These are phyloP conservation scores for Calonectria montana DNA, from an alignment of 2,329 filamentous ascomycete species.

Conservation along the genomic window DNA sequence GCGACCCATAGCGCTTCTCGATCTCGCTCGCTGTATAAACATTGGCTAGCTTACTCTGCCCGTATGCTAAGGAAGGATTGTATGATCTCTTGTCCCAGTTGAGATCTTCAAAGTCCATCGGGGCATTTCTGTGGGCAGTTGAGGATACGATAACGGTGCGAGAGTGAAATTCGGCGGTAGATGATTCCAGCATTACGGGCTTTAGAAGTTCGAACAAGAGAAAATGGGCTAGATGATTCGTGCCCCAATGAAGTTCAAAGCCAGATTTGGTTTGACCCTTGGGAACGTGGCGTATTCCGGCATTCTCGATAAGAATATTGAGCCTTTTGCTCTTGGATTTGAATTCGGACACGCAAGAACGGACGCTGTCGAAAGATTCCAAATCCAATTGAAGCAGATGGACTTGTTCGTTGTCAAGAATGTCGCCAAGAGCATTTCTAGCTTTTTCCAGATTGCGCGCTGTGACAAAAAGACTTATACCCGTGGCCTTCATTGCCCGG, in stretches of 20 bases:
- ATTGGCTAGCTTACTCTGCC: conserved; percentile 62
- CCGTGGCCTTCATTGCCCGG: conserved; percentile 55
- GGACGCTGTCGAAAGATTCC: conserved; percentile 40
- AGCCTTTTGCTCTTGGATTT: conserved; percentile 31
- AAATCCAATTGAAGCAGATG: conserved; percentile 42
- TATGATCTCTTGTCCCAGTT: conserved; percentile 39
- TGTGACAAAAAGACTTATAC: conserved; percentile 39
- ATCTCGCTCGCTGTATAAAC: conserved; percentile 63
- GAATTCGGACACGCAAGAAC: conserved; percentile 34
- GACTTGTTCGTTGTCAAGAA: conserved; percentile 25
- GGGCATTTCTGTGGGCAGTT: conserved; percentile 24
- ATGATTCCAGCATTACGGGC: conserved; percentile 48
- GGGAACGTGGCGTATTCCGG: conserved; percentile 53
- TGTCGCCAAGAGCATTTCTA: conserved; percentile 22
- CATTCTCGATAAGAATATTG: conserved; percentile 57
- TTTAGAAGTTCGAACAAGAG: conserved; percentile 55
- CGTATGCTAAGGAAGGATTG: conserved; percentile 54
- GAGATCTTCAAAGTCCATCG: conserved; percentile 32
- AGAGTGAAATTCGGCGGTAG: conserved; percentile 33
- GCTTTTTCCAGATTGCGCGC: conserved; percentile 41
- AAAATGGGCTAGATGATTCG: conserved; percentile 58
- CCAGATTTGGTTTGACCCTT: conserved; percentile 52
- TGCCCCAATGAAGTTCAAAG: conserved; percentile 55
- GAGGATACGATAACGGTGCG: conserved; percentile 50
- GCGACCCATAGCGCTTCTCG: conserved; percentile 58